Percentiles rank a stretch among this genome's conserved stretches.
These are phyloP conservation scores for Tuber indicum DNA, from an alignment of 495 filamentous ascomycete genomes.

Conservation along the genomic window DNA sequence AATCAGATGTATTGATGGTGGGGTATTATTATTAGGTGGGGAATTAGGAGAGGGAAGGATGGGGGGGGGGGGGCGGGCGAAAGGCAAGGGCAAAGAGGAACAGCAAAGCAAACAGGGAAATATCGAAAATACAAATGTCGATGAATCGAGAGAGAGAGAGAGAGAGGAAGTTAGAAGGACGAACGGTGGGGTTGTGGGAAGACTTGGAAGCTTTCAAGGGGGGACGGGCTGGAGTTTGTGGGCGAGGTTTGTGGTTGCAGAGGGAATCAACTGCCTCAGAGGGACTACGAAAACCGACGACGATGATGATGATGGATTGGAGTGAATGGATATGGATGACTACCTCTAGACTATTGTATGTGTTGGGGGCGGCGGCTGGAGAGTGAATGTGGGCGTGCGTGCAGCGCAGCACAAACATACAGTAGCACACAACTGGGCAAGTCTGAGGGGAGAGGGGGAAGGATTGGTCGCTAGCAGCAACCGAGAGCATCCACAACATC, in stretches of 20 bases:
- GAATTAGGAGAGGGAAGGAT: slow-evolving; percentile 11
- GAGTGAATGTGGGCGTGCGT: background rate
- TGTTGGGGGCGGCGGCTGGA: background rate
- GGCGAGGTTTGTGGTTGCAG: background rate
- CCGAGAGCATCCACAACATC: slow-evolving; percentile 1
- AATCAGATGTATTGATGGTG: slow-evolving; percentile 14
- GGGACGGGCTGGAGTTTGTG: background rate
- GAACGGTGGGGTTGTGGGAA: slow-evolving; percentile 11
- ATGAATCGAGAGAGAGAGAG: background rate
- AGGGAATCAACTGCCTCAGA: background rate
- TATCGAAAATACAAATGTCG: slow-evolving; percentile 9
- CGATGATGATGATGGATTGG: background rate
- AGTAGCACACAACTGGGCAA: background rate
- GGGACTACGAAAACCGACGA: background rate
- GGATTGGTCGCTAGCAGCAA: background rate
- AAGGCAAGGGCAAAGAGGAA: background rate
- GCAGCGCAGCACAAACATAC: background rate
- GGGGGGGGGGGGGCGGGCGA: background rate
- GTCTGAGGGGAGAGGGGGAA: background rate
- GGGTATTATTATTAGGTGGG: slow-evolving; percentile 29
- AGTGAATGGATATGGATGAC: background rate
- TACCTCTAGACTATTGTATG: background rate
- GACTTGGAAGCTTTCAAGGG: background rate
- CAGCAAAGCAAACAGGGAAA: background rate
- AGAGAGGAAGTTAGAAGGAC: background rate